A percentile compares a stretch with the other conserved stretches of the same genome.
phyloP scores from a whole-genome alignment of 2,329 filamentous ascomycete genomes.

The Trichoderma breve region DNA sequence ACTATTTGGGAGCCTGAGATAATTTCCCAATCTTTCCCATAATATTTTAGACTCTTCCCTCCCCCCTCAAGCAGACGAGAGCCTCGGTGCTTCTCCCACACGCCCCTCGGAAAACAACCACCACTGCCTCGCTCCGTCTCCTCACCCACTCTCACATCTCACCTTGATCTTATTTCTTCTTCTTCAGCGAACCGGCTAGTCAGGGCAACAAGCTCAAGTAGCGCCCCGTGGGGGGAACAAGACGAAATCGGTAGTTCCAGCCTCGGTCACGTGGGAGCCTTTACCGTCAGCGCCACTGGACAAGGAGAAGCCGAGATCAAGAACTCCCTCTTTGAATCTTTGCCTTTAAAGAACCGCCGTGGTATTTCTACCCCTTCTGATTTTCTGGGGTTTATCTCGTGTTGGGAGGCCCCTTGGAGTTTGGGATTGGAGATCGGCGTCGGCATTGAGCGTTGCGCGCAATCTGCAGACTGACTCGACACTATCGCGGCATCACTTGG shows the following conservation, averaged over 20 bases:
- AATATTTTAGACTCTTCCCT: slow-evolving; percentile 18
- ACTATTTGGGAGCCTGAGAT: slow-evolving; percentile 9
- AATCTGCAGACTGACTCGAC: slow-evolving; percentile 7
- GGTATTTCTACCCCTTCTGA: not conserved
- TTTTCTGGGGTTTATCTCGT: not conserved
- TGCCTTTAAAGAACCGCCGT: not conserved
- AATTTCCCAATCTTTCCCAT: slow-evolving; percentile 18
- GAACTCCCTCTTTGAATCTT: not conserved
- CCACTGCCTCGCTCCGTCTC: not conserved
- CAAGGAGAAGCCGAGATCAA: slow-evolving; percentile 9
- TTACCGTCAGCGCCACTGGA: slow-evolving; percentile 3
- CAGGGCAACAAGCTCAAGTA: slow-evolving; percentile 11
- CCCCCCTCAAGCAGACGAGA: not conserved
- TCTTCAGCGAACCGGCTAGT: slow-evolving; percentile 15
- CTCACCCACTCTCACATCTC: not conserved
- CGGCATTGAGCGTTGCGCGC: slow-evolving; percentile 10
- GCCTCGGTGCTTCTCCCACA: not conserved
- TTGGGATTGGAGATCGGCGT: not conserved
- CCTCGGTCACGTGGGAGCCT: slow-evolving; percentile 15
- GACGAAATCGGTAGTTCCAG: not conserved
- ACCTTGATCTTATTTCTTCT: not conserved
- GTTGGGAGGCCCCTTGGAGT: not conserved
- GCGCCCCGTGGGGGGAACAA: slow-evolving; percentile 9
- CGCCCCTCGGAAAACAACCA: not conserved
- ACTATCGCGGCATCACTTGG: not conserved